Percentiles rank a stretch among this genome's conserved stretches.
Evolutionary conservation across 176 grass and related monocot genomes (phyloP).

Genomic region (Oryza rufipogon): DNA sequence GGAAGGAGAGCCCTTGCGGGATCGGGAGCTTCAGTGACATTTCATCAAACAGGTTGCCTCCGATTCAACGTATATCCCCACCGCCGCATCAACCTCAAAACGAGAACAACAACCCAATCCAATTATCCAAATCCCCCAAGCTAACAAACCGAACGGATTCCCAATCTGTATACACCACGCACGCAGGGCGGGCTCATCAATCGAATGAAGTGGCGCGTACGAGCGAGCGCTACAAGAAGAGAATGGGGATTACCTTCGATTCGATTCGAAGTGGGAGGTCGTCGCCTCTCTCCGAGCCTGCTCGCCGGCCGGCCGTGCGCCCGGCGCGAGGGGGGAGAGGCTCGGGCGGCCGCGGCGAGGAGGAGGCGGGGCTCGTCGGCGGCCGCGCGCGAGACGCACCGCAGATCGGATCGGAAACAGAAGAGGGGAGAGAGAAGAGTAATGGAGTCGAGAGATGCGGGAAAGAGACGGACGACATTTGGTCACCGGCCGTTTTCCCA

Average conservation of each 20-base stretch:
- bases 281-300: background rate
- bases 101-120: background rate
- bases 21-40: slow-evolving; percentile 69
- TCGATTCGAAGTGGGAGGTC: background rate
- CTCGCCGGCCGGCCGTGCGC: background rate
- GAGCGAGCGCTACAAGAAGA: background rate
- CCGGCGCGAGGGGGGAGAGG: too few relatives aligned
- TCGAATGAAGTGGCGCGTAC: background rate
- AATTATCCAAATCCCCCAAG: too few relatives aligned
- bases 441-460: background rate
- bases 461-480: background rate
- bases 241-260: background rate
- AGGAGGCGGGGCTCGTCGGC: background rate
- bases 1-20: slow-evolving; percentile 76
- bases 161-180: too few relatives aligned
- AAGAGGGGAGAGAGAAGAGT: background rate
- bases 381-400: background rate
- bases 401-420: background rate
- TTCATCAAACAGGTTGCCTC: slow-evolving; percentile 9
- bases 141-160: too few relatives aligned
- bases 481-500: background rate
- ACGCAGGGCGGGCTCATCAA: background rate
- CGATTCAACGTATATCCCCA: too few relatives aligned
- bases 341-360: background rate
- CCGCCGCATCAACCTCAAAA: background rate